Evolutionary conservation across 2,329 filamentous ascomycete genomes (phyloP).

Genomic region (Fusarium longipes): DNA sequence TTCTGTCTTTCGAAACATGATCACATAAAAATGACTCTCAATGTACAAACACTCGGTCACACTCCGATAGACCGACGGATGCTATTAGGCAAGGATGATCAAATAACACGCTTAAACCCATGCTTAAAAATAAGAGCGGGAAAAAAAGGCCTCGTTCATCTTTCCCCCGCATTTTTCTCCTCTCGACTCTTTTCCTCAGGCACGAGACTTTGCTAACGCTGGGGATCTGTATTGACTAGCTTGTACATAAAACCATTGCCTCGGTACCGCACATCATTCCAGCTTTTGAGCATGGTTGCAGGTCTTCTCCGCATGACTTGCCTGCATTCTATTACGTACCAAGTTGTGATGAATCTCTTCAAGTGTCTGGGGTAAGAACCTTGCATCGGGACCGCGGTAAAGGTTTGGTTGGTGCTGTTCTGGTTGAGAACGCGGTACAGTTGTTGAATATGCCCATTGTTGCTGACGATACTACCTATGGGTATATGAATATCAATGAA

Average conservation of each 20-base stretch:
- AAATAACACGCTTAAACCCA: slow-evolving; percentile 38
- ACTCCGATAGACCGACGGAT: slow-evolving; percentile 10
- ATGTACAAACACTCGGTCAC: slow-evolving; percentile 26
- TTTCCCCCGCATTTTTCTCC: slow-evolving; percentile 37
- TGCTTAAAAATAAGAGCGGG: slow-evolving; percentile 31
- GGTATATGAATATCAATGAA: too few relatives aligned
- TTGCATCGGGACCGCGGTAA: slow-evolving; percentile 24
- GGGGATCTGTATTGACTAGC: slow-evolving; percentile 9
- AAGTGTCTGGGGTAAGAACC: slow-evolving; percentile 25
- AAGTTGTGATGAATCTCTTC: background rate
- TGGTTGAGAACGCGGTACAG: slow-evolving; percentile 12
- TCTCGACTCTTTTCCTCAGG: background rate
- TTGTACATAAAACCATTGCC: background rate
- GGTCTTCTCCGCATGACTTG: slow-evolving; percentile 32
- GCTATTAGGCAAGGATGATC: background rate
- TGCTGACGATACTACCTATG: background rate
- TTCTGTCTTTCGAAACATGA: background rate
- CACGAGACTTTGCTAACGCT: slow-evolving; percentile 1
- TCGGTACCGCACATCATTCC: slow-evolving; percentile 7
- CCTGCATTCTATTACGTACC: slow-evolving; percentile 26
- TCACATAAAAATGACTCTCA: slow-evolving; percentile 18
- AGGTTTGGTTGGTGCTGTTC: background rate
- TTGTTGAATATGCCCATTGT: slow-evolving; percentile 3
- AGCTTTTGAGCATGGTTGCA: background rate
- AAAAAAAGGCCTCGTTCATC: slow-evolving; percentile 5